Percentiles rank a stretch among this genome's conserved stretches.
phyloP scores from a whole-genome alignment of 1,139 yeast genomes.

The Saccharomyces hybrid region DNA sequence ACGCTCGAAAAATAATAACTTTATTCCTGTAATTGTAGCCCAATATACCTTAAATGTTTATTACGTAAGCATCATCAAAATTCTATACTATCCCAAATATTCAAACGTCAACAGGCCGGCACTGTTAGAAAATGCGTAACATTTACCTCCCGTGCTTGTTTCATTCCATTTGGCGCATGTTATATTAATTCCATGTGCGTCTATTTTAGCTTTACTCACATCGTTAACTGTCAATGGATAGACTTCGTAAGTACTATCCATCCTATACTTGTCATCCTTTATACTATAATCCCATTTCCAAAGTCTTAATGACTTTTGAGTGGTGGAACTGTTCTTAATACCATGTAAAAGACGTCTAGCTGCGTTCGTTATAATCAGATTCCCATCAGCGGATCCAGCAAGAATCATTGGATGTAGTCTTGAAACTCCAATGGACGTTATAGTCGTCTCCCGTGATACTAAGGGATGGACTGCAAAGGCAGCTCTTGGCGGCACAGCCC shows the following conservation, averaged over 20 bases:
- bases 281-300: constrained; percentile 38
- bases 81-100: constrained; percentile 33
- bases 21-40: background rate
- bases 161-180: constrained; percentile 61
- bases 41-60: background rate
- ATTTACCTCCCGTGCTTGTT: constrained; percentile 42
- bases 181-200: constrained; percentile 50
- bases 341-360: constrained; percentile 38
- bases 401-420: constrained; percentile 53
- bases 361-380: constrained; percentile 37
- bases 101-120: constrained; percentile 65
- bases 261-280: constrained; percentile 32
- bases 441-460: constrained; percentile 36
- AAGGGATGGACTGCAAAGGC: constrained; percentile 34
- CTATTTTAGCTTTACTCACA: constrained; percentile 33
- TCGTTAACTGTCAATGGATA: constrained; percentile 26
- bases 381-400: constrained; percentile 60
- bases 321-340: constrained; percentile 32
- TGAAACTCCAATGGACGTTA: constrained; percentile 37
- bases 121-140: constrained; percentile 57
- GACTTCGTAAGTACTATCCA: constrained; percentile 32
- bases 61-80: no score
- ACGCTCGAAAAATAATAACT: background rate
- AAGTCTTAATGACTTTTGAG: constrained; percentile 30
- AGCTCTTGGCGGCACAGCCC: constrained; percentile 35